Evolutionary conservation across 306 rosid species (phyloP).

Genomic region (Astragalus membranaceus): DNA sequence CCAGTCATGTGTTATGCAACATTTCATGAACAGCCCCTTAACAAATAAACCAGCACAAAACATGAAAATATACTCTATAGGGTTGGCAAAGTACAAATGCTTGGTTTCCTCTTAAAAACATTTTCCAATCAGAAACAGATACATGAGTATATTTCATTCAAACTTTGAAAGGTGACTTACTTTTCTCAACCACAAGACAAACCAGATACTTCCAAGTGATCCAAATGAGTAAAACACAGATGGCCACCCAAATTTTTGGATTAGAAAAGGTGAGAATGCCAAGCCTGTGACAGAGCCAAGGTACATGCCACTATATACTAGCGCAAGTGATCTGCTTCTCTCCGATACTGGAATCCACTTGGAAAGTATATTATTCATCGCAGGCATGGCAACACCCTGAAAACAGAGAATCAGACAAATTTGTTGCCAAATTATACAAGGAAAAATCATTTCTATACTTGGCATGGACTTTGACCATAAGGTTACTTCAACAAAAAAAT

Average conservation of each 20-base stretch:
- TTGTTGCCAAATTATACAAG: not conserved
- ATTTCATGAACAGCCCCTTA: not conserved
- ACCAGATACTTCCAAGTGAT: conserved; percentile 96
- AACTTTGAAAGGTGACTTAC: conserved; percentile 38
- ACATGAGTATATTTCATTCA: not conserved
- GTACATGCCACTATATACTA: conserved; percentile 97
- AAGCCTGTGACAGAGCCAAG: conserved; percentile 94
- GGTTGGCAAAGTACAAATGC: not conserved
- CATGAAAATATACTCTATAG: not conserved
- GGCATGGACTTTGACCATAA: not conserved
- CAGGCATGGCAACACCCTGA: conserved; percentile 99
- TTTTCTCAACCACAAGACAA: conserved; percentile 71
- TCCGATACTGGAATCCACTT: conserved; percentile 97
- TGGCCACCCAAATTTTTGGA: conserved; percentile 86
- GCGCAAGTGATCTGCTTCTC: conserved; percentile 95
- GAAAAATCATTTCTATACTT: not conserved
- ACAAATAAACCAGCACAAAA: conserved; percentile 15
- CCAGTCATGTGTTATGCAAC: conserved; percentile 1
- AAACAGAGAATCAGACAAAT: conserved; percentile 12
- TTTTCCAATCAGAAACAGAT: not conserved
- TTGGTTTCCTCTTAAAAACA: not conserved
- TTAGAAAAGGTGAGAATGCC: conserved; percentile 74
- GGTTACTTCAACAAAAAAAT: not conserved
- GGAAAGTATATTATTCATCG: conserved; percentile 89
- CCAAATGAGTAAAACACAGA: conserved; percentile 95